Base-by-base conservation (phyloP, 768 basidiomycete species). In the Lactarius evosmus region DNA sequence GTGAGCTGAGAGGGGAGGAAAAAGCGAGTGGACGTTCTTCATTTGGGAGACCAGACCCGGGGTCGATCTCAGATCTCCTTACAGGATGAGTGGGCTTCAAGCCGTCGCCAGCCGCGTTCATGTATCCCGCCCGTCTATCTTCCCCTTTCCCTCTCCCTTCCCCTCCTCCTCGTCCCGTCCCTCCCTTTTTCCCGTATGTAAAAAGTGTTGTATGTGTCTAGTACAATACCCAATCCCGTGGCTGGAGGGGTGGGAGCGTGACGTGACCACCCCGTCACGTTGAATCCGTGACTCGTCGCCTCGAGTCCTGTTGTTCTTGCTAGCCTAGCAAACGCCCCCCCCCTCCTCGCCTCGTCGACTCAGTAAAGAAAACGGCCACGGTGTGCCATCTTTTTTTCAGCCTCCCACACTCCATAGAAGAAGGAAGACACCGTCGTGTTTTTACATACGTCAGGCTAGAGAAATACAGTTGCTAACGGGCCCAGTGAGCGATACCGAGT, bases 11-110 rank as follows among this genome's bases (percentile, higher is more conserved):
- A 58, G 65, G 61, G 46, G 62, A 64, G 62, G 56, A 64, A 64
- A 64, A 66, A 63, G 65, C 61, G 56, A 58, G 56, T 60, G 63
- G 57, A 58, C 62, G 66, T 55, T 58, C 66, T 67, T 67, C 66
- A 67, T 67, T 67, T 67, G 66, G 66, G 57, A 55, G 66, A 67
- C 63, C 57, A 65, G 66, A 51, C 66, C 66, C 64, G 64, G 66
- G 66, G 66, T 55, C 63, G 66, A 67, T 67, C 66, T 67, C 30
- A 67, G 66, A 67, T 67, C 66, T 66, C 63, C 66, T 67, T 67
- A 65, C 66, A 67, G 66, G 66, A 67, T 67, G 66, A 65, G 63
- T 67, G 62, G 56, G 63, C 66, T 67, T 65, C 63, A 67, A 65
- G 57, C 63, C 63, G 66, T 67, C 66, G 66, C 66, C 63, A 67